These are phyloP conservation scores for Boletellus sp. DNA, from an alignment of 768 basidiomycete species.

Conservation along the genomic window DNA sequence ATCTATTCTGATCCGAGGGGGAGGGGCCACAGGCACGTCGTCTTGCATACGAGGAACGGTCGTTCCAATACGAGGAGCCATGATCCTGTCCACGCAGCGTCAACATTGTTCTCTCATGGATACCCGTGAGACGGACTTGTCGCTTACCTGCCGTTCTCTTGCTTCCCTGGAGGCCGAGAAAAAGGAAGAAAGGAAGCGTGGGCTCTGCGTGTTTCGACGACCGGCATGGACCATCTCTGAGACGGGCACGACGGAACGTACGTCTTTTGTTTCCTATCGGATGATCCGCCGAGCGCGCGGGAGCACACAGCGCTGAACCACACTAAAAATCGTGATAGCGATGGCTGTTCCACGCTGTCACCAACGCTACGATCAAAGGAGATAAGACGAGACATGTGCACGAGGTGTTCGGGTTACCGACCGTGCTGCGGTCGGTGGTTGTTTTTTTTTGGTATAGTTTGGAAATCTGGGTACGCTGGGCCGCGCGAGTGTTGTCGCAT, in stretches of 20 bases:
- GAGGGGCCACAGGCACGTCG: too few species aligned
- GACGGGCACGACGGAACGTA: slow-evolving; percentile 1
- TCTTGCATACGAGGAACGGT: too few species aligned
- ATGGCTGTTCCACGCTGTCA: slow-evolving; percentile 5
- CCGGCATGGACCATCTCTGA: neutral
- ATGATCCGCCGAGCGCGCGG: slow-evolving; percentile 14
- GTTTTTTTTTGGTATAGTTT: neutral
- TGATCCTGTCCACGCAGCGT: too few species aligned
- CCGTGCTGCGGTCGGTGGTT: neutral
- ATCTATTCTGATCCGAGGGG: too few species aligned
- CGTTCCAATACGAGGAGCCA: too few species aligned
- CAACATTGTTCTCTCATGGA: too few species aligned
- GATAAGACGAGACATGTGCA: neutral
- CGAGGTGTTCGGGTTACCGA: neutral
- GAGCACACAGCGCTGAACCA: neutral
- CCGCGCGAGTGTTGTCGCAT: neutral
- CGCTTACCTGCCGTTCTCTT: too few species aligned
- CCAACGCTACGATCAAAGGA: slow-evolving; percentile 15
- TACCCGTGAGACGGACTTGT: too few species aligned
- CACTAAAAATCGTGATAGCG: neutral
- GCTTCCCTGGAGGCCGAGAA: neutral
- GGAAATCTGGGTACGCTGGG: neutral
- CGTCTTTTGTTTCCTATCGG: neutral
- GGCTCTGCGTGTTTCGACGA: slow-evolving; percentile 12
- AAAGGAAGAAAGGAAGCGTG: neutral